A percentile compares a stretch with the other conserved stretches of the same genome.
These are phyloP conservation scores for Articulospora tetracladia DNA, from an alignment of 495 filamentous ascomycete species.

Conservation along the genomic window DNA sequence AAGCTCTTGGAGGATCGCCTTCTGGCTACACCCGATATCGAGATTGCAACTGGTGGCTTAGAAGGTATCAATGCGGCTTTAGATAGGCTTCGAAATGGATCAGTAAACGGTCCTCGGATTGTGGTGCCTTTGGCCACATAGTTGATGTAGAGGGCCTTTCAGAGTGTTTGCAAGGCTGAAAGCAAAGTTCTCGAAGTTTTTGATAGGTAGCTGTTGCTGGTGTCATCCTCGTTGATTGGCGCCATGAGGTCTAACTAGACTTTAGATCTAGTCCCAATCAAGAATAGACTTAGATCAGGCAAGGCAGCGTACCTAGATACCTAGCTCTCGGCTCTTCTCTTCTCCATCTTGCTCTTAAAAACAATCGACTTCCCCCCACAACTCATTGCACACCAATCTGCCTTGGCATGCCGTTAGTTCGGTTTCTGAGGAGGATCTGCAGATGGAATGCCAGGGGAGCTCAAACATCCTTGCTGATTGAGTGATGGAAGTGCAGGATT, in stretches of 20 bases:
- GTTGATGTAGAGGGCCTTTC: not conserved
- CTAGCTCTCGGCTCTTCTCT: not conserved
- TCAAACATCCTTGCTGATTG: too few species aligned
- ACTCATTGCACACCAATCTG: not conserved
- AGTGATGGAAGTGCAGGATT: too few species aligned
- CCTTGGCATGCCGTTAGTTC: too few species aligned
- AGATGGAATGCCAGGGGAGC: too few species aligned
- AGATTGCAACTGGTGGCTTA: conserved; percentile 53
- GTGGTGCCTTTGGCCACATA: conserved; percentile 41
- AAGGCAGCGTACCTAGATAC: too few species aligned
- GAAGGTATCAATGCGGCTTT: conserved; percentile 59
- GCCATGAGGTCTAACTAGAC: too few species aligned
- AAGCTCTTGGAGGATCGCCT: conserved; percentile 42
- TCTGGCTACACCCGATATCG: conserved; percentile 53
- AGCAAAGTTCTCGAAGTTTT: not conserved
- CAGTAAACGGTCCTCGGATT: conserved; percentile 54
- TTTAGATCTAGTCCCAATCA: too few species aligned
- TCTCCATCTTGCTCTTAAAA: not conserved
- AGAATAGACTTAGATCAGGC: too few species aligned
- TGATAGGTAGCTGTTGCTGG: not conserved
- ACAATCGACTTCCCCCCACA: not conserved
- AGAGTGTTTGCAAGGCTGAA: too few species aligned
- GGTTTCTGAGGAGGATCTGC: too few species aligned
- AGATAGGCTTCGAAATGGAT: conserved; percentile 52
- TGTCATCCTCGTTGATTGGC: too few species aligned